Evolutionary conservation across 768 basidiomycete genomes (phyloP), one percentile per base, ranked within the genome.

Genomic region (Roridomyces roridus): DNA sequence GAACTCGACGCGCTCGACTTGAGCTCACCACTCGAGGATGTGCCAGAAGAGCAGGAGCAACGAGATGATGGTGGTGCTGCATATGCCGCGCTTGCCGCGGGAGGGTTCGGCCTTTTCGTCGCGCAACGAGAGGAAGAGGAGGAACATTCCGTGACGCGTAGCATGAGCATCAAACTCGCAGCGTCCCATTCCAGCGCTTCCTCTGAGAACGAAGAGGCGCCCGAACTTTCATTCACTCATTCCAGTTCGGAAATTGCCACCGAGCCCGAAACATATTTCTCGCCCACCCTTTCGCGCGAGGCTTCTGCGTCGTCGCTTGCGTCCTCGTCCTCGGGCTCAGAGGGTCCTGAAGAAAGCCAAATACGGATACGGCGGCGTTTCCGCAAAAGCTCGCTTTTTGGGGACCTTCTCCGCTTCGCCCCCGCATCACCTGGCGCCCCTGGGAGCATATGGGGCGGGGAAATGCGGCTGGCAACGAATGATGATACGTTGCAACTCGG

Each of bases 211-310:
- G 31, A 15, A 10, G 31, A 3, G 7, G 15, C 70, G 43, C 69
- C 74, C 9, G 64, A 74, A 52, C 75, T 71, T 29, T 67, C 67
- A 23, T 72, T 67, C 52, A 74, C 75, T 37, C 68, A 60, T 34
- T 34, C 31, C 11, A 34, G 31, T 15, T 34, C 31, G 31, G 31
- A 34, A 15, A 15, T 34, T 11, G 31, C 10, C 40, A 67, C 70
- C 36, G 53, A 67, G 51, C 67, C 64, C 1, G 71, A 68, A 35
- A 73, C 68, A 48, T 70, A 65, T 57, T 72, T 66, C 56, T 73
- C 67, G 10, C 67, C 68, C 64, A 68, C 76, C 5, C 70, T 78
- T 57, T 80, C 82, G 60, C 75, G 76, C 28, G 76, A 81, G 11
- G 65, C 76, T 6, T 82, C 82, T 7, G 14, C 47, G 23, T 17